Conservation (phyloP, 805 yeast species). For the Cyberlindnera maclurae region DNA sequence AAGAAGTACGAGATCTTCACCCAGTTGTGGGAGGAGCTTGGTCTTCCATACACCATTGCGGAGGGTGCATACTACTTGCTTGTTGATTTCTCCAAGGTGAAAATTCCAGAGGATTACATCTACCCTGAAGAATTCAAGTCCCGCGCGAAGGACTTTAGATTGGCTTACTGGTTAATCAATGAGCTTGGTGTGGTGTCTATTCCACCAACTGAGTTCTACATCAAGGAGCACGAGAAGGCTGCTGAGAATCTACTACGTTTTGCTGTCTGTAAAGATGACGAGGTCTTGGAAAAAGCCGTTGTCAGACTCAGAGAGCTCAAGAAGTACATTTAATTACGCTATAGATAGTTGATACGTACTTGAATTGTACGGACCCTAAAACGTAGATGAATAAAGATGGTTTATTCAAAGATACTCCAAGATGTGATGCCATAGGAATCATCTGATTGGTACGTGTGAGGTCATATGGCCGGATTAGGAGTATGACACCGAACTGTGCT, state of each 20-base stretch:
- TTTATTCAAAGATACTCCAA: too few relatives aligned
- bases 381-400: too few relatives aligned
- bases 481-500: too few relatives aligned
- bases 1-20: conserved; percentile 70
- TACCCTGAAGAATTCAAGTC: conserved; percentile 63
- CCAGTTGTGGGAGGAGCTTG: conserved; percentile 75
- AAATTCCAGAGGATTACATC: conserved; percentile 64
- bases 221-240: conserved; percentile 59
- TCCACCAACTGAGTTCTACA: conserved; percentile 94
- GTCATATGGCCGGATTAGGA: too few relatives aligned
- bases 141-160: conserved; percentile 78
- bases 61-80: conserved; percentile 92
- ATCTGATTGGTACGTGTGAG: too few relatives aligned
- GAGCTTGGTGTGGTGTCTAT: conserved; percentile 93
- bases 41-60: conserved; percentile 82
- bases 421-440: too few relatives aligned
- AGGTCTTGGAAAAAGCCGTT: conserved; percentile 73
- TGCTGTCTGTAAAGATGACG: conserved; percentile 94
- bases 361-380: too few relatives aligned
- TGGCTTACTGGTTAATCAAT: conserved; percentile 88
- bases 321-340: conserved; percentile 40
- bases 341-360: neutral
- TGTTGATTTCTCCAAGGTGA: conserved; percentile 78
- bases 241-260: conserved; percentile 85
- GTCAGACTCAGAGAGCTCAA: conserved; percentile 63